Evolutionary conservation across 1,284 basidiomycete species (phyloP), one percentile per base, ranked within the genome.

Genomic region (Xanthoconium separans): DNA sequence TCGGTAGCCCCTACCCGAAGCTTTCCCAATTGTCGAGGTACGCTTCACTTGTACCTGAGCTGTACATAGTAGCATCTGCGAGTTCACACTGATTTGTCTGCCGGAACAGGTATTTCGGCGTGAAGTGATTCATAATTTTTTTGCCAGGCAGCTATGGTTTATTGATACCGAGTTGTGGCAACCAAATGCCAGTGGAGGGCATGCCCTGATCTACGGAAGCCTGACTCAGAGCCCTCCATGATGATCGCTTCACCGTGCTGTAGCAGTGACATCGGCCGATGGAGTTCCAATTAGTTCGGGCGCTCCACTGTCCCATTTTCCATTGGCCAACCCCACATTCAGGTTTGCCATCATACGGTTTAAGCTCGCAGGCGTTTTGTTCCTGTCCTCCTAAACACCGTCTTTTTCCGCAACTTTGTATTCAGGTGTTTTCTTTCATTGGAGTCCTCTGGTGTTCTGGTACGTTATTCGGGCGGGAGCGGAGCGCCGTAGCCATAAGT

Each of bases 201-300:
- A 16, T n/a, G 16, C 4, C 6, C 2, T 36, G 16, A 36, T 36
- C 34, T 36, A 16, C 7, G 34, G 34, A n/a, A 7, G 34, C 16
- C 24, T 24, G 24, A 24, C 24, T 24, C 24, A 3, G 24, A 24
- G 24, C 24, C 24, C 24, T 27, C 27, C 27, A 27, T 7, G 7
- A 8, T 29, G 18, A 12, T 41, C 6, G 18, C 8, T 5, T 15
- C 2, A 24, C 58, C 59, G 47, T 18, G 50, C 57, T 61, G 60
- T 58, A 24, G 36, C 12, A 20, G 18, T 24, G 8, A 36, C 34
- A 10, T n/a, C 36, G 34, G 43, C 59, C 57, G 44, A 49, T 2
- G 2, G 27, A 11, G 8, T 24, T 3, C 3, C 18, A 10, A 37
- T 10, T 22, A 4, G 22, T 22, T 22, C 22, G 4, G 22, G 22